Evolutionary conservation across 2,329 filamentous ascomycete genomes (phyloP), one percentile per base, ranked within the genome.

Genomic region (Colletotrichum acutatum): DNA sequence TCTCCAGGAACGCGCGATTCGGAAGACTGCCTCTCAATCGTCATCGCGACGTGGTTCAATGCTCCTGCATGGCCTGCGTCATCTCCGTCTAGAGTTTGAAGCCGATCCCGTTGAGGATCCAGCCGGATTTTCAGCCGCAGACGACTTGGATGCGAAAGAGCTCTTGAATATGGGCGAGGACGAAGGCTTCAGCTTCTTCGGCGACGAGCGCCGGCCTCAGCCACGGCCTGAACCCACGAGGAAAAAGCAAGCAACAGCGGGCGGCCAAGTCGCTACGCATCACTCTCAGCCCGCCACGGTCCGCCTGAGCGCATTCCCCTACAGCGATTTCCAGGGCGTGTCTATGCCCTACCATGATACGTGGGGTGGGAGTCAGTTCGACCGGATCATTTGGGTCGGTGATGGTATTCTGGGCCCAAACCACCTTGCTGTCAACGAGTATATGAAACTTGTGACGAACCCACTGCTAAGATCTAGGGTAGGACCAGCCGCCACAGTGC

Each of bases 1-100:
- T 0, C 46, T 78, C 1, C 90, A 92, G 75, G 89, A 91, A 75
- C 78, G 81, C 4, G 79, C 76, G 0, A 85, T 91, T 8, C 78
- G 78, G 53, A 78, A 82, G 19, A 73, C 80, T 14, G 77, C 42
- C 19, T 49, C 61, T 24, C 30, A 57, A 12, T 56, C 71, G 6
- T 67, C 66, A 58, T 77, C 75, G 52, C 79, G 80, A 3, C 84
- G 85, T 4, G 82, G 82, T 0, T 84, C 88, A 2, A 76, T 82
- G 2, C 76, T 87, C 4, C 79, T 91, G 6, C 76, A 78, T 3
- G 90, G 90, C 12, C 80, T 92, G n/a, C 83, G 86, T 66, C 84
- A 86, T 70, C 77, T 92, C 19, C 80, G 85, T 2, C 80, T 92
- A 6, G 90, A 92, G 76, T 87, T 92, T 72, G 85, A 86, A 30